Conservation (phyloP, 208 protist species). For the Acanthamoeba lenticulata region DNA sequence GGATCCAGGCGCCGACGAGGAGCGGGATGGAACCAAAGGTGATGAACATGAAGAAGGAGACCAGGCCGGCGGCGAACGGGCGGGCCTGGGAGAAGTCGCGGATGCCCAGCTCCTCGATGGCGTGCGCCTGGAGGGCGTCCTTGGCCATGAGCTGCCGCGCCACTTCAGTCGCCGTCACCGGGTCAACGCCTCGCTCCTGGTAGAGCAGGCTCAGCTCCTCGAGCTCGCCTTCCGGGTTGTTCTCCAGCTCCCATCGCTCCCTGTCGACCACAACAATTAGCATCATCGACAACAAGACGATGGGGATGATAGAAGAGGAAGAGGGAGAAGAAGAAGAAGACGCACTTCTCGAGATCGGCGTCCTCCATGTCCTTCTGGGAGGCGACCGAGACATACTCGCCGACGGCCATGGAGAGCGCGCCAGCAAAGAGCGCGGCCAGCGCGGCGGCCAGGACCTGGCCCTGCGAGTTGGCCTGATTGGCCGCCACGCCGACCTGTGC, state of each 20-base stretch:
- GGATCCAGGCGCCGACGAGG: conserved; percentile 12
- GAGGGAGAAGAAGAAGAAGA: neutral
- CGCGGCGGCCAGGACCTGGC: conserved; percentile 32
- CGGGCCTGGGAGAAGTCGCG: neutral
- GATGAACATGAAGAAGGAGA: conserved; percentile 54
- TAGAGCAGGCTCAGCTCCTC: conserved; percentile 58
- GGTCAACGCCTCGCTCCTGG: conserved; percentile 8
- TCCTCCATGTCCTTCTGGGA: conserved; percentile 63
- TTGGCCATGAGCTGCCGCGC: conserved; percentile 18
- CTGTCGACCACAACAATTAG: neutral
- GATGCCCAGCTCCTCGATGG: conserved; percentile 66
- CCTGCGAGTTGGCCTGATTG: neutral
- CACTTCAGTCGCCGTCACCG: conserved; percentile 33
- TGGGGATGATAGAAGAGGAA: neutral
- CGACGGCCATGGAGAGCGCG: conserved; percentile 64
- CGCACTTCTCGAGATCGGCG: conserved; percentile 67
- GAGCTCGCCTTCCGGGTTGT: conserved; percentile 43
- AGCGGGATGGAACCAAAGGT: conserved; percentile 26
- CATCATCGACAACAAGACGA: too few species aligned
- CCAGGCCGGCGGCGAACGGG: conserved; percentile 18
- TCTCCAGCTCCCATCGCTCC: conserved; percentile 33
- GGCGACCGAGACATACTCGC: conserved; percentile 68
- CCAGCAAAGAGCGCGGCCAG: conserved; percentile 64
- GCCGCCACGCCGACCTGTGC: neutral
- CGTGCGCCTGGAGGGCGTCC: conserved; percentile 53